Evolutionary conservation across 306 rosid species (phyloP).

Genomic region (Cucumis hystrix): DNA sequence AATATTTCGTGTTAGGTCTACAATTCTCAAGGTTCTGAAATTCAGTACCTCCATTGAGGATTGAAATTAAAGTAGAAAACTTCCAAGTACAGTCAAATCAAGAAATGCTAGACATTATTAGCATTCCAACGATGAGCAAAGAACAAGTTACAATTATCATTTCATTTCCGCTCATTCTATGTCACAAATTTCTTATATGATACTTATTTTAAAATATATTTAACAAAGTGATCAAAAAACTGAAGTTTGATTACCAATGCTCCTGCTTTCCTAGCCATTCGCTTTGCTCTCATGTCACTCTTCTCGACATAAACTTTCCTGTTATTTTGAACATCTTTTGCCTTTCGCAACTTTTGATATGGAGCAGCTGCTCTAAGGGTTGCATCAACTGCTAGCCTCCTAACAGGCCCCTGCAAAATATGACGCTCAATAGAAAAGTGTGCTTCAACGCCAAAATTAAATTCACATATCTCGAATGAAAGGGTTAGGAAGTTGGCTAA

Average conservation of each 20-base stretch:
- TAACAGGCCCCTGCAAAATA: slow-evolving; percentile 62
- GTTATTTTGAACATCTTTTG: slow-evolving; percentile 39
- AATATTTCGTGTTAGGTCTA: neutral
- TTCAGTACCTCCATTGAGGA: neutral
- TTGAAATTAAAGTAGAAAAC: neutral
- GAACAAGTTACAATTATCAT: neutral
- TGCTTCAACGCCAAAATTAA: neutral
- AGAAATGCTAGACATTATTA: neutral
- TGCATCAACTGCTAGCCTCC: slow-evolving; percentile 95
- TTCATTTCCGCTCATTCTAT: neutral
- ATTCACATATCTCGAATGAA: neutral
- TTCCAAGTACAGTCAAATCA: neutral
- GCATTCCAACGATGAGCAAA: neutral
- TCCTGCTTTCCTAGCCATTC: slow-evolving; percentile 99
- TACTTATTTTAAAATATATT: neutral
- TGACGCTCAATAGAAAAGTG: neutral
- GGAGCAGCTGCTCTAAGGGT: slow-evolving; percentile 99
- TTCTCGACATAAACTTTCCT: slow-evolving; percentile 91
- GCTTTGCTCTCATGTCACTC: slow-evolving; percentile 91
- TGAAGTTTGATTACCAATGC: slow-evolving; percentile 54
- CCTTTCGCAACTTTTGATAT: slow-evolving; percentile 89
- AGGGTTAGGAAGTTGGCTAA: slow-evolving; percentile 10
- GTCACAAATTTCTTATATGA: neutral
- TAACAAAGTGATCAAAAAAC: slow-evolving; percentile 8
- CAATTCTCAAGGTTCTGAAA: neutral